Base-by-base conservation (phyloP, 805 yeast genomes). In the Yarrowia porcina region DNA sequence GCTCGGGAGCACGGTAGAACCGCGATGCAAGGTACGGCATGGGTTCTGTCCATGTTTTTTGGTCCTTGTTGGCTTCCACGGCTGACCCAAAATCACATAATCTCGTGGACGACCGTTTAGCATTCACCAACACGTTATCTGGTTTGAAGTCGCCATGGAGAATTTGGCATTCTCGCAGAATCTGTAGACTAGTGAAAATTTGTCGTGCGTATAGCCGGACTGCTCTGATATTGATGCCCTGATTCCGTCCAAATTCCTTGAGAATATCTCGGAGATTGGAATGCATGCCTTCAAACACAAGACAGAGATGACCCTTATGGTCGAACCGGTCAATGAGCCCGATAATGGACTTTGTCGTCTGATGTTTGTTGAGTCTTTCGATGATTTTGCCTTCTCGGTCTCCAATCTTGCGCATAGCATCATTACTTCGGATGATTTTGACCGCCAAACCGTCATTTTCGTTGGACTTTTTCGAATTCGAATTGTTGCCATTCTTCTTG, bases 111-210 rank as follows among this genome's bases (percentile, higher is more conserved):
- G 90, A 87, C 63, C 83, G 83, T 61, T 71, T 56, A 25, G 70
- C 75, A 72, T 87, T 89, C 23, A 91, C 77, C 49, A 91, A 76
- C 36, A 91, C 88, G 70, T 91, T 91, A 69, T 91, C 97, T 0
- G 97, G 97, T 72, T 91, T 91, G 72, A 91, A 76, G 74, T 91
- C 97, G 73, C 97, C 91, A 71, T 91, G 97, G 28, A 91, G 85
- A 68, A 91, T 79, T 67, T 86, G 86, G 63, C 85, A 81, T 33
- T 82, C 83, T 68, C 88, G 88, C 67, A 91, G 77, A 35, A 86
- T 84, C 25, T 85, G 79, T 68, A 91, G 75, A 0, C 94, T 82
- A 65, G 84, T 88, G 61, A 91, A 75, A 64, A 90, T 73, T 72
- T 92, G 97, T 28, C 77, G 78, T 0, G 96, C 80, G 67, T 90